Base-by-base conservation (phyloP, 352 stramenopile genomes). In the Pythium grandisporangium region DNA sequence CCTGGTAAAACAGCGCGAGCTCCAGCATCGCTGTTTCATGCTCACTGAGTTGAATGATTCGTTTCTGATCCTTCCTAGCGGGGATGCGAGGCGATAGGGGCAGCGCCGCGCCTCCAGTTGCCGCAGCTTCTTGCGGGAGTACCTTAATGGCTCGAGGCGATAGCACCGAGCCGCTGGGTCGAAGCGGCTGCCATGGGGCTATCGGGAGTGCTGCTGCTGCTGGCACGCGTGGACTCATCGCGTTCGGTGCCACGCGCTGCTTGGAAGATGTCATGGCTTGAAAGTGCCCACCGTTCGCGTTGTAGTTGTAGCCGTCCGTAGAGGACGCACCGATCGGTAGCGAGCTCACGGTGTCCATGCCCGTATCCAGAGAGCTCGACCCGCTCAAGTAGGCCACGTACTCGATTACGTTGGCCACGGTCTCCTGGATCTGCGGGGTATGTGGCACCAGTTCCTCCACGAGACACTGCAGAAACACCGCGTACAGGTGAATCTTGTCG, bases 11-110 rank as follows among this genome's bases (percentile, higher is more conserved):
- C 30, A 76, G 43, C 30, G 48, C 58, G 14, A 76, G 36, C 23
- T 70, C 58, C 6, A 72, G 40, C 2, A 76, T 51, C 8, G 42
- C 33, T 39, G 61, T 55, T 51, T 76, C 64, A 20, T 76, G 64
- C 40, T 65, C 58, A 29, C 58, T 67, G 45, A 76, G 51, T 14
- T 72, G 45, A 19, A 72, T 51, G 38, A 76, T 61, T 23, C 48
- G 52, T 45, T 61, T 65, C 1, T 37, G 41, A 27, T 2, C 26
- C 16, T 24, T 48, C 12, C 21, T 19, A 48, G 36, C 17, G 38
- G 42, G 6, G n/a, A 17, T 29, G 12, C 22, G 54, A 58, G 12
- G 19, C 25, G 11, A 55, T 3, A 13, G 27, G 11, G 33, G 4
- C n/a, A n/a, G n/a, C 26, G 1, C 20, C 27, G 14, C n/a, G 20